phyloP scores from a whole-genome alignment of 2,329 filamentous ascomycete species.

The Tympanopsis confertula region DNA sequence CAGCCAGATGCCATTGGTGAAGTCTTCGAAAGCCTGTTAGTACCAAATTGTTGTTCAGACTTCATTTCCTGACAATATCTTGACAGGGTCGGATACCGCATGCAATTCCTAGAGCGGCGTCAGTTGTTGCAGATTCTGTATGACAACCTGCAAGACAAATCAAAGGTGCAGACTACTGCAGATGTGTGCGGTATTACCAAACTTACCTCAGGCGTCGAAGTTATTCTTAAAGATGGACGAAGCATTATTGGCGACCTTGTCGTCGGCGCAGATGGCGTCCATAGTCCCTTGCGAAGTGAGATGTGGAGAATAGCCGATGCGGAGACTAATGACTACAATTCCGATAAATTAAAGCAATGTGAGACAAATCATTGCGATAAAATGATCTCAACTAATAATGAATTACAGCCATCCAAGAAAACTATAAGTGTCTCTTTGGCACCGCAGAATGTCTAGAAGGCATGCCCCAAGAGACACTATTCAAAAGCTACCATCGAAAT shows the following conservation, averaged over 20 bases:
- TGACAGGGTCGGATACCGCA: neutral
- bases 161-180: conserved; percentile 2
- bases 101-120: conserved; percentile 9
- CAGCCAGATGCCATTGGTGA: too few species aligned
- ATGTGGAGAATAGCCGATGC: conserved; percentile 5
- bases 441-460: too few species aligned
- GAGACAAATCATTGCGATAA: too few species aligned
- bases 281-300: conserved; percentile 6
- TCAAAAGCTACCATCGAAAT: too few species aligned
- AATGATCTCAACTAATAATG: too few species aligned
- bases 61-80: too few species aligned
- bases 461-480: too few species aligned
- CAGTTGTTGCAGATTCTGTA: conserved; percentile 9
- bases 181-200: neutral
- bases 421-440: too few species aligned
- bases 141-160: conserved; percentile 9
- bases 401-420: too few species aligned
- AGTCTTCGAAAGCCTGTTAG: too few species aligned
- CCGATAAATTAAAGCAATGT: neutral
- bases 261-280: conserved; percentile 14
- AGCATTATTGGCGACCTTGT: conserved; percentile 9
- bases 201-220: neutral
- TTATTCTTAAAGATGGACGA: conserved; percentile 4
- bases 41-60: too few species aligned
- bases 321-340: neutral